phyloP scores from a whole-genome alignment of 1,139 yeast species.

The Suhomyces guaymorum region DNA sequence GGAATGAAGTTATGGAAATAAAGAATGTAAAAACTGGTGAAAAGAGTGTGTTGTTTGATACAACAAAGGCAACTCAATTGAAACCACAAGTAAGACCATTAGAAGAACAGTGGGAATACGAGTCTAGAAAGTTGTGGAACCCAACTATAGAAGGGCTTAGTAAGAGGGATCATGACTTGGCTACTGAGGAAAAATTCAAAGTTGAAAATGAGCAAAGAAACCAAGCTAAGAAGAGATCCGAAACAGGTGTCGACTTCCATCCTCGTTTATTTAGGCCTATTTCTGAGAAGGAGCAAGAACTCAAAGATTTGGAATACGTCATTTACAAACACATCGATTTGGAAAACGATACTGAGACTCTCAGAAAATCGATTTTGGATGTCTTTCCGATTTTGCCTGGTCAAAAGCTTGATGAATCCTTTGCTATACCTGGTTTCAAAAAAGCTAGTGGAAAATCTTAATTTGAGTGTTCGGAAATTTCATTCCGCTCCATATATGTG shows the following conservation, averaged over 20 bases:
- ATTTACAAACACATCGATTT: constrained; percentile 56
- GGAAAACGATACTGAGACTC: constrained; percentile 47
- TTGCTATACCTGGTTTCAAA: constrained; percentile 67
- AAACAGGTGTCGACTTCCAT: constrained; percentile 76
- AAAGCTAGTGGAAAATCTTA: constrained; percentile 27
- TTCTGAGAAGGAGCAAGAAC: constrained; percentile 22
- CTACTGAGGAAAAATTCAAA: constrained; percentile 83
- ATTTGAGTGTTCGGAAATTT: too few relatives aligned
- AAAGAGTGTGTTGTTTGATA: constrained; percentile 63
- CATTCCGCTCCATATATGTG: too few relatives aligned
- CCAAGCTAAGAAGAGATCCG: constrained; percentile 69
- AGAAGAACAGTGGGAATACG: constrained; percentile 75
- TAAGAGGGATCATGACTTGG: constrained; percentile 70
- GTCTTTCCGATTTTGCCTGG: constrained; percentile 80
- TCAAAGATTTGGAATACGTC: constrained; percentile 58
- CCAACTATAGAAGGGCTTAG: constrained; percentile 78
- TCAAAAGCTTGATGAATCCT: constrained; percentile 59
- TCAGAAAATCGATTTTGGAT: constrained; percentile 56
- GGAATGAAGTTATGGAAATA: constrained; percentile 86
- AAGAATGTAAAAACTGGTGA: constrained; percentile 52
- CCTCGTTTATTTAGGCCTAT: constrained; percentile 68
- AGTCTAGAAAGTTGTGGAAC: constrained; percentile 82
- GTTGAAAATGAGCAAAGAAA: constrained; percentile 84
- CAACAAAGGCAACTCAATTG: constrained; percentile 49
- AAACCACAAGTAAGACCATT: constrained; percentile 76